Conservation (phyloP, 805 yeast species). For the Clavispora vitiphila region DNA sequence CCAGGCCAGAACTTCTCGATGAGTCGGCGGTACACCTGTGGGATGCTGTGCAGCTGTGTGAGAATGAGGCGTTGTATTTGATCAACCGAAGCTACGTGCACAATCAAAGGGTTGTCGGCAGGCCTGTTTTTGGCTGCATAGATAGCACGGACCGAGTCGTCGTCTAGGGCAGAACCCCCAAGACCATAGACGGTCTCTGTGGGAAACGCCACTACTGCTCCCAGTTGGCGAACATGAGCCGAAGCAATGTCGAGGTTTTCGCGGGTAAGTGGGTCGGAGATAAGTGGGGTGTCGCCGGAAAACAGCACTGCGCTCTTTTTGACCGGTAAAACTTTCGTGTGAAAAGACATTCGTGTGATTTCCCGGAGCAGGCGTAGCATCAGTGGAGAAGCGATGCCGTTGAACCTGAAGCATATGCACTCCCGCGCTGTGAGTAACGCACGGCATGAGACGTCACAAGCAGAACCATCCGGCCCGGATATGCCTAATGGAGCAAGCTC, state of each 20-base stretch:
- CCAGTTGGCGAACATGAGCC: conserved; percentile 7
- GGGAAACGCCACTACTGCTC: conserved; percentile 78
- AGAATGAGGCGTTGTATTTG: conserved; percentile 64
- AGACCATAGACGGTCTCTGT: conserved; percentile 97
- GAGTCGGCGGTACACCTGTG: conserved; percentile 60
- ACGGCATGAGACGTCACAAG: neutral
- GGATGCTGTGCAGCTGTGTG: conserved; percentile 49
- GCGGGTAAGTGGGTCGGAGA: conserved; percentile 51
- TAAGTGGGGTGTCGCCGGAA: conserved; percentile 38
- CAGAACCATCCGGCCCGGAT: no score
- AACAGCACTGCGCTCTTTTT: conserved; percentile 50
- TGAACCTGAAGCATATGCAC: neutral
- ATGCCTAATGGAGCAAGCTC: no score
- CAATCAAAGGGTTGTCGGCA: conserved; percentile 88
- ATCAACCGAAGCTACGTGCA: conserved; percentile 75
- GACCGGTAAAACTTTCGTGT: conserved; percentile 46
- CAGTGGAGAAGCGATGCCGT: conserved; percentile 1
- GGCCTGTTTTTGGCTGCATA: conserved; percentile 91
- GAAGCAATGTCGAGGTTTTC: conserved; percentile 50
- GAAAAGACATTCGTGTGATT: conserved; percentile 7
- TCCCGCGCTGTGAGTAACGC: neutral
- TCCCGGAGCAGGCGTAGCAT: neutral
- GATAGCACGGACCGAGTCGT: conserved; percentile 68
- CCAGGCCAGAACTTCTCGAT: conserved; percentile 90
- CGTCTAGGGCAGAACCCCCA: conserved; percentile 79